Evolutionary conservation across 495 filamentous ascomycete species (phyloP).

Genomic region (Thermochaetoides thermophila): DNA sequence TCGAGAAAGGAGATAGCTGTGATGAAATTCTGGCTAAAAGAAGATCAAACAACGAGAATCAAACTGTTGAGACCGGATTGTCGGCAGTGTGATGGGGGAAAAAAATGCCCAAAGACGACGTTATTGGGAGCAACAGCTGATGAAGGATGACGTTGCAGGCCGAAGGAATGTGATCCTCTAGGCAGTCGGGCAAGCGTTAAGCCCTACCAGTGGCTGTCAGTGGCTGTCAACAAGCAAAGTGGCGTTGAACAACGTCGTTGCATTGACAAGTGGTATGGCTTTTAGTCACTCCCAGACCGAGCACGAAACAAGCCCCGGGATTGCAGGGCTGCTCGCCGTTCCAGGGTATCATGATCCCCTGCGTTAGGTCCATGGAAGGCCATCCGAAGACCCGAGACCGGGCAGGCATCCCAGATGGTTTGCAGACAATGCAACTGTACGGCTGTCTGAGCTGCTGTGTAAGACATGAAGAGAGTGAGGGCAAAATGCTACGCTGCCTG

Average conservation of each 20-base stretch:
- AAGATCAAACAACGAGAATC: constrained; percentile 26
- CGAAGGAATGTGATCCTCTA: not conserved
- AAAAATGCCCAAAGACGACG: not conserved
- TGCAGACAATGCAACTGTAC: not conserved
- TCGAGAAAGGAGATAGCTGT: constrained; percentile 2
- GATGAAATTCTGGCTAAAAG: constrained; percentile 32
- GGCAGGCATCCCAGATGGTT: not conserved
- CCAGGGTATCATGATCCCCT: not conserved
- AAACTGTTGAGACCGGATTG: not conserved
- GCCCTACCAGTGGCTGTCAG: no score
- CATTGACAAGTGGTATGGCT: constrained; percentile 1
- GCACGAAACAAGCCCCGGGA: not conserved
- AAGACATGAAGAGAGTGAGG: constrained; percentile 1
- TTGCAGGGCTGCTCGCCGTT: not conserved
- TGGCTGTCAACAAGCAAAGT: no score
- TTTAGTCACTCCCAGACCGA: not conserved
- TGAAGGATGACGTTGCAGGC: not conserved
- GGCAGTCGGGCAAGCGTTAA: not conserved
- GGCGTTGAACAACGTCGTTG: not conserved
- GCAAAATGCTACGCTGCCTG: no score
- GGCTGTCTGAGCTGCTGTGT: not conserved
- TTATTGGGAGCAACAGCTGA: not conserved
- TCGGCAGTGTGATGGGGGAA: not conserved
- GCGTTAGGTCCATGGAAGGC: constrained; percentile 10
- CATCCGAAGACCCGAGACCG: constrained; percentile 17